Conservation (phyloP, 768 basidiomycete species). For the Phaffia australis region DNA sequence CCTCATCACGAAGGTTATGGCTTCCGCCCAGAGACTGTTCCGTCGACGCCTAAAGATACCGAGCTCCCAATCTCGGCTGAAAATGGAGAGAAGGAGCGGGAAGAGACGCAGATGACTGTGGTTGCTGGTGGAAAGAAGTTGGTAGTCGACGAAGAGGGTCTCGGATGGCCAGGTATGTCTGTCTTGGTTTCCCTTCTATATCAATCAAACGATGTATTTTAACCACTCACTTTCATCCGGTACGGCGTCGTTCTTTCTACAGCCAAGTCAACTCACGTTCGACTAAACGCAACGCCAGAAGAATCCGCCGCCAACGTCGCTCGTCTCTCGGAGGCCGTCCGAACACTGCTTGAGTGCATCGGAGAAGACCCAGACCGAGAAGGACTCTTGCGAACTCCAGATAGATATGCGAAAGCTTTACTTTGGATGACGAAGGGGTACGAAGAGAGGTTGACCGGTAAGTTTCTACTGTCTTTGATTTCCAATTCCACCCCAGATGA, state of each 20-base stretch:
- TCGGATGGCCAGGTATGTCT: conserved; percentile 32
- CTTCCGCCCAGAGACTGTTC: conserved; percentile 20
- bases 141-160: conserved; percentile 31
- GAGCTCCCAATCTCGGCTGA: background rate
- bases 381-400: conserved; percentile 80
- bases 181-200: background rate
- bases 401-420: conserved; percentile 89
- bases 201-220: background rate
- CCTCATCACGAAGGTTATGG: conserved; percentile 25
- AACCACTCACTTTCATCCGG: background rate
- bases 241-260: background rate
- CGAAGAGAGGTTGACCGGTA: conserved; percentile 85
- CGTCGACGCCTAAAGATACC: conserved; percentile 15
- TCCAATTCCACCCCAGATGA: background rate
- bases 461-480: conserved; percentile 19
- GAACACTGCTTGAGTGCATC: conserved; percentile 88
- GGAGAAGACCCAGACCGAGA: conserved; percentile 96
- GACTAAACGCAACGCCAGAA: conserved; percentile 65
- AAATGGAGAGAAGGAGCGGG: background rate
- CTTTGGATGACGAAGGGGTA: conserved; percentile 99
- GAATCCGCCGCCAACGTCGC: conserved; percentile 63
- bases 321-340: conserved; percentile 70
- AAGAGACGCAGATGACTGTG: background rate
- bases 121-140: conserved; percentile 22
- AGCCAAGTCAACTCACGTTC: conserved; percentile 84